Percentiles rank a stretch among this genome's conserved stretches.
These are phyloP conservation scores for Hemerocallis citrina DNA, from an alignment of 106 monocot species.

Conservation along the genomic window DNA sequence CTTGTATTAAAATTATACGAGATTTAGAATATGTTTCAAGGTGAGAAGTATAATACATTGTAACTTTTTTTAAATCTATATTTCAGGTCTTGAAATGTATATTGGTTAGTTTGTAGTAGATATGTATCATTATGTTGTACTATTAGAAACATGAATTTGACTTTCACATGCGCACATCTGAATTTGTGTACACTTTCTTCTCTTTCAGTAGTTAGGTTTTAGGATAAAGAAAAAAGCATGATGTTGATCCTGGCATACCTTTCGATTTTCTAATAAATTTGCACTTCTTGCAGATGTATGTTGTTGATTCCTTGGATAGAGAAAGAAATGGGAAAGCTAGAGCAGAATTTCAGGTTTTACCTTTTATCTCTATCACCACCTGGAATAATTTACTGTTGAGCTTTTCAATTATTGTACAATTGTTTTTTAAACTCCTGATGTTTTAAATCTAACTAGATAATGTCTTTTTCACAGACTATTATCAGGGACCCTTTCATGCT, in stretches of 20 bases:
- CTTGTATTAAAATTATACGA: no score
- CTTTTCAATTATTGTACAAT: not conserved
- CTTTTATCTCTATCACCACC: not conserved
- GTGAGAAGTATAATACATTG: no score
- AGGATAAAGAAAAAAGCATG: not conserved
- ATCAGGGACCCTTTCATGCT: conserved; percentile 95
- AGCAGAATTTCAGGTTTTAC: conserved; percentile 86
- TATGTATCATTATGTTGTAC: no score
- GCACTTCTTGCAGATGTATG: conserved; percentile 73
- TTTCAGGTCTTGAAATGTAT: no score
- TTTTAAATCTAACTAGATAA: conserved; percentile 2
- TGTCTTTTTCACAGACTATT: conserved; percentile 53
- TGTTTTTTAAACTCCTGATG: no score
- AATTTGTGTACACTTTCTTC: no score
- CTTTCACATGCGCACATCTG: no score
- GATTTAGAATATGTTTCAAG: no score
- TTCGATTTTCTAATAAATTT: not conserved
- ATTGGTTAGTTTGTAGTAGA: no score
- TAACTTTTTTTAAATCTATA: no score
- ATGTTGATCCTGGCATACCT: not conserved
- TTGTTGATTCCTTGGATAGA: conserved; percentile 96
- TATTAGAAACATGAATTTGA: no score
- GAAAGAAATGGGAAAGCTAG: conserved; percentile 91
- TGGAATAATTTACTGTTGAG: not conserved
- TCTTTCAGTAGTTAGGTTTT: not conserved